Evolutionary conservation across 2,329 filamentous ascomycete species (phyloP).

Genomic region (Pezicula carpinea): DNA sequence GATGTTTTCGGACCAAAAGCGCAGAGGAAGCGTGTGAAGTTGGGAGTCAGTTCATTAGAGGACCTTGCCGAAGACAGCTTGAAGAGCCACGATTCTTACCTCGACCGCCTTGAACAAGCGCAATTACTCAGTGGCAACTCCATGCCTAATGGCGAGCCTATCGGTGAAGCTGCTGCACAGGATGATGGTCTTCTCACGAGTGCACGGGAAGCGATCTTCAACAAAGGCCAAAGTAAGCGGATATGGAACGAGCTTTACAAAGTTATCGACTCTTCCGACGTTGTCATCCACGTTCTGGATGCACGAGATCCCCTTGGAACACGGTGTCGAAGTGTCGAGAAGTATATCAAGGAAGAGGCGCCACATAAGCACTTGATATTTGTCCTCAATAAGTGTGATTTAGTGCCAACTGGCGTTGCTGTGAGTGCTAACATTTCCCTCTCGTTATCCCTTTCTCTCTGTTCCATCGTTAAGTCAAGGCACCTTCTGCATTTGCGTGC

Average conservation of each 20-base stretch:
- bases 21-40: slow-evolving; percentile 87
- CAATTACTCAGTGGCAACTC: slow-evolving; percentile 69
- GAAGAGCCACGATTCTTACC: slow-evolving; percentile 76
- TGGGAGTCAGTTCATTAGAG: slow-evolving; percentile 74
- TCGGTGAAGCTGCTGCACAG: slow-evolving; percentile 35
- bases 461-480: slow-evolving; percentile 79
- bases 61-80: slow-evolving; percentile 78
- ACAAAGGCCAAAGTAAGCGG: slow-evolving; percentile 89
- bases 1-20: slow-evolving; percentile 92
- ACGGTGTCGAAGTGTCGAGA: slow-evolving; percentile 83
- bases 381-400: slow-evolving; percentile 84
- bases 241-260: slow-evolving; percentile 98
- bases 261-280: slow-evolving; percentile 92
- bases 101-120: slow-evolving; percentile 75
- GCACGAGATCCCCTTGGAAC: slow-evolving; percentile 87
- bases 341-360: slow-evolving; percentile 88
- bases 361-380: slow-evolving; percentile 95
- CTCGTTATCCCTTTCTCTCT: slow-evolving; percentile 8
- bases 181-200: slow-evolving; percentile 48
- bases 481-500: slow-evolving; percentile 58
- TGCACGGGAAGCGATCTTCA: slow-evolving; percentile 83
- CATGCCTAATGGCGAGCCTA: slow-evolving; percentile 46
- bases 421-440: slow-evolving; percentile 61
- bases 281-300: slow-evolving; percentile 91
- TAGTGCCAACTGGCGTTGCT: slow-evolving; percentile 87